phyloP scores from a whole-genome alignment of 768 basidiomycete genomes.

The Podaxis carcinomalis region DNA sequence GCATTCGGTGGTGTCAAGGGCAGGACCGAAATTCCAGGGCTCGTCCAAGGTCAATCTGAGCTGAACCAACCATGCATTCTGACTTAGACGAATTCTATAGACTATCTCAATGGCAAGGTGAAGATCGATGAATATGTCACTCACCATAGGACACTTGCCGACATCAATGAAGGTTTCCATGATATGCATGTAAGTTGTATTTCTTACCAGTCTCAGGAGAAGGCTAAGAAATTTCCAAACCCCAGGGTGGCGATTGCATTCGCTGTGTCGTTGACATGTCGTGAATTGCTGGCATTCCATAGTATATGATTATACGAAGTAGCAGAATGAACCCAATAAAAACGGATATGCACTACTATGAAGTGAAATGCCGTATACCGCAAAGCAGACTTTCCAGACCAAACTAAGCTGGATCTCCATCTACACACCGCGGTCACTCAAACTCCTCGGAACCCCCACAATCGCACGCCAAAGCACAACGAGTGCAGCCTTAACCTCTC shows the following conservation, averaged over 20 bases:
- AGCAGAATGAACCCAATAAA: background rate
- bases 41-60: conserved; percentile 70
- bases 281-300: conserved; percentile 20
- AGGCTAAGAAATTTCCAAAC: conserved; percentile 6
- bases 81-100: conserved; percentile 29
- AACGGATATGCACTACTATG: background rate
- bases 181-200: conserved; percentile 90
- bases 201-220: background rate
- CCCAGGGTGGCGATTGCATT: conserved; percentile 80
- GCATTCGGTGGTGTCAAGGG: conserved; percentile 99
- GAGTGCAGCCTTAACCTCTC: conserved; percentile 65
- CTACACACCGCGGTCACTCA: conserved; percentile 51
- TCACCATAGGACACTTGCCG: conserved; percentile 67
- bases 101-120: conserved; percentile 77
- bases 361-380: background rate
- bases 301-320: background rate
- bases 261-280: conserved; percentile 94
- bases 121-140: conserved; percentile 97
- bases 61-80: background rate
- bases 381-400: background rate
- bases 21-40: conserved; percentile 88
- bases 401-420: background rate
- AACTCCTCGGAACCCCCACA: conserved; percentile 42
- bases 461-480: conserved; percentile 67
- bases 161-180: conserved; percentile 85